Evolutionary conservation across 1,284 basidiomycete species (phyloP).

Genomic region (Fomitopsis pinicola): DNA sequence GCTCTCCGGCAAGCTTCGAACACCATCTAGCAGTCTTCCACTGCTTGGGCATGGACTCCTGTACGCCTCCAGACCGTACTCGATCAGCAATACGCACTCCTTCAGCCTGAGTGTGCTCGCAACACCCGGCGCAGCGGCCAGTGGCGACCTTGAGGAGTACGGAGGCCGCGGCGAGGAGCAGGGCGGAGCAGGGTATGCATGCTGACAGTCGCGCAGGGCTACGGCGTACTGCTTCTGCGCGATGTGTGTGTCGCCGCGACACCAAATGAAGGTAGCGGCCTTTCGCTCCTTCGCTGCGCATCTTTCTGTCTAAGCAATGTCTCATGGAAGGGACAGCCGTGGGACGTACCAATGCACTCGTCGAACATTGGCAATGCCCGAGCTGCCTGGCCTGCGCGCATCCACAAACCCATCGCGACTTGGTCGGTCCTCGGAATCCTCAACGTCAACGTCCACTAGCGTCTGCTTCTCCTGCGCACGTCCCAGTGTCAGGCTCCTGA

Average conservation of each 20-base stretch:
- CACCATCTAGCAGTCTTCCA: constrained; percentile 15
- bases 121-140: constrained; percentile 6
- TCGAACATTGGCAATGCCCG: background rate
- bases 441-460: background rate
- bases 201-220: too few relatives aligned
- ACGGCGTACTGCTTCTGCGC: too few relatives aligned
- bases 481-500: background rate
- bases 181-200: too few relatives aligned
- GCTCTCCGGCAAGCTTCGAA: constrained; percentile 11
- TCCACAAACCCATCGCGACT: background rate
- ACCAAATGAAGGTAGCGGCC: too few relatives aligned
- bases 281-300: constrained; percentile 4
- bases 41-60: constrained; percentile 8
- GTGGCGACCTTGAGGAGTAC: constrained; percentile 7
- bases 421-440: background rate
- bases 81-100: constrained; percentile 7
- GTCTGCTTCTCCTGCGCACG: background rate
- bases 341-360: constrained; percentile 10
- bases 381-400: constrained; percentile 4
- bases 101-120: constrained; percentile 4
- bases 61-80: constrained; percentile 12
- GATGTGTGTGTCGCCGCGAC: too few relatives aligned
- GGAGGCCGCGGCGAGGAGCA: background rate
- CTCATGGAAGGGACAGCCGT: too few relatives aligned
- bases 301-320: too few relatives aligned